Conservation (phyloP, 345 rosid species). For the Cardiospermum halicacabum region DNA sequence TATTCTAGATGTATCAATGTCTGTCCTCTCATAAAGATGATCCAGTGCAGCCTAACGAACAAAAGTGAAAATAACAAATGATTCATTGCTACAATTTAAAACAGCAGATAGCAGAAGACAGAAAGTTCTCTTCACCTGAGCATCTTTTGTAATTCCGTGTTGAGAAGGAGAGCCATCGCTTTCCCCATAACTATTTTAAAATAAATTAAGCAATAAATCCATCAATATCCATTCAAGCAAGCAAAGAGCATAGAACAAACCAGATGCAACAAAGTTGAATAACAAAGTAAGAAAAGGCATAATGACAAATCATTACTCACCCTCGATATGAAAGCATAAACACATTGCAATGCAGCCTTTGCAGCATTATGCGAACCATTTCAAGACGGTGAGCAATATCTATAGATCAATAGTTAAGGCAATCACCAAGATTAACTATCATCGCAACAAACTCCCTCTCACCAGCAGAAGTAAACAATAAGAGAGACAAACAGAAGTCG, state of each 20-base stretch:
- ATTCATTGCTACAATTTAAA: constrained; percentile 12
- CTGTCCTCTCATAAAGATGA: constrained; percentile 82
- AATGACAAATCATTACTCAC: constrained; percentile 34
- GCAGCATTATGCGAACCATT: constrained; percentile 87
- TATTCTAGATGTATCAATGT: constrained; percentile 87
- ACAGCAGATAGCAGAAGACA: constrained; percentile 7
- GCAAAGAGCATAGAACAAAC: constrained; percentile 13
- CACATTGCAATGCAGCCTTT: constrained; percentile 82
- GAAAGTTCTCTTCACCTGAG: constrained; percentile 59
- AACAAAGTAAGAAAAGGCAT: constrained; percentile 3
- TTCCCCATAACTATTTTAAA: constrained; percentile 69
- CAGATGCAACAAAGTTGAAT: not conserved
- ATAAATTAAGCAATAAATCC: constrained; percentile 21
- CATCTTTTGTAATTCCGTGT: constrained; percentile 78
- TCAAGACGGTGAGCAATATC: constrained; percentile 99
- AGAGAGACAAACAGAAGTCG: not conserved
- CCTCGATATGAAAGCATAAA: constrained; percentile 99
- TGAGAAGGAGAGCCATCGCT: constrained; percentile 99
- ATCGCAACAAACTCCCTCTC: not conserved
- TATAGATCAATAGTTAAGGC: constrained; percentile 50
- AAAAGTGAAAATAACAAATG: constrained; percentile 14
- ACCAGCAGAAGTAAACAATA: not conserved
- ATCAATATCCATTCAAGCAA: constrained; percentile 4
- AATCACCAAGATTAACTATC: constrained; percentile 12
- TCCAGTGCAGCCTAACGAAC: constrained; percentile 86